Evolutionary conservation across 2,329 filamentous ascomycete species (phyloP).

Genomic region (Alternaria angustiovoidea): DNA sequence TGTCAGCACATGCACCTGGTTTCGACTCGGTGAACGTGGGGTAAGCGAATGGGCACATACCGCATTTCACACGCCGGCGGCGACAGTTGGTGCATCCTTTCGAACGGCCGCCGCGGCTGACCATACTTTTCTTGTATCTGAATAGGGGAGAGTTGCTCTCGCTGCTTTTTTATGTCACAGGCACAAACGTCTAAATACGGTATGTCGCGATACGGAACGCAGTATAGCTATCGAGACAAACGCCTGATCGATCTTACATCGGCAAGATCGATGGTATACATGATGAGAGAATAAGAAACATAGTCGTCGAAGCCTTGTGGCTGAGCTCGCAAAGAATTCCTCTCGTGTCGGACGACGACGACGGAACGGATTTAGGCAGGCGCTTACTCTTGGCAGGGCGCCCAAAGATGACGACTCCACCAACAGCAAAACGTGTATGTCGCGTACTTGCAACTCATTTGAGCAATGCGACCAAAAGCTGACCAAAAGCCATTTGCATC

Average conservation of each 20-base stretch:
- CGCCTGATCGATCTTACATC: neutral
- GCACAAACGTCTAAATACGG: neutral
- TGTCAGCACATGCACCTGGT: neutral
- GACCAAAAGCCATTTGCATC: neutral
- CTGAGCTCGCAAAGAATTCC: constrained; percentile 2
- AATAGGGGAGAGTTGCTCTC: neutral
- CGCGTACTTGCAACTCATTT: neutral
- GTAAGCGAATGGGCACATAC: constrained; percentile 21
- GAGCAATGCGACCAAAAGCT: neutral
- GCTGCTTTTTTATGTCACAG: neutral
- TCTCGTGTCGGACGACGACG: neutral
- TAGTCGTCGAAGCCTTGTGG: neutral
- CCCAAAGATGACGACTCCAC: neutral
- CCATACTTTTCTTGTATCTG: constrained; percentile 20
- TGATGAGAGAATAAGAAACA: neutral
- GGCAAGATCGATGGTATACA: neutral
- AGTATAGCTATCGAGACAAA: neutral
- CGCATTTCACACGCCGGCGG: constrained; percentile 38
- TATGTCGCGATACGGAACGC: neutral
- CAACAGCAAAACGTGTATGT: no score
- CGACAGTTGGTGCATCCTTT: constrained; percentile 40
- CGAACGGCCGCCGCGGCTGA: constrained; percentile 40
- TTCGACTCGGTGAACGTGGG: neutral
- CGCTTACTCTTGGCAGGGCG: neutral
- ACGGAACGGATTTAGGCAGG: neutral